Evolutionary conservation across 2,329 filamentous ascomycete genomes (phyloP).

Genomic region (Aureobasidium leucospermi): DNA sequence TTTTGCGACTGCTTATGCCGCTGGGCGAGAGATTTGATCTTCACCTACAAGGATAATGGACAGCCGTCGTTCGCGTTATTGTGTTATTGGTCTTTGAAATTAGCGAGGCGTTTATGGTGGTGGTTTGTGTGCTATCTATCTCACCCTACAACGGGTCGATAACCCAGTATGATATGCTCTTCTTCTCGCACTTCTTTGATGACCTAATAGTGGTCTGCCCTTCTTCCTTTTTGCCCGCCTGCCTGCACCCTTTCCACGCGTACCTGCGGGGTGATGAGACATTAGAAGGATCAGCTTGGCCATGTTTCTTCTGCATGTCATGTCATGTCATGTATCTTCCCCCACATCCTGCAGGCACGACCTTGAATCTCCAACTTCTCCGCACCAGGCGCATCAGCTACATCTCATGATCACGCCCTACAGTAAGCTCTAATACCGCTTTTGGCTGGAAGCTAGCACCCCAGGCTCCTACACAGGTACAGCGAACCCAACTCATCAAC

Average conservation of each 20-base stretch:
- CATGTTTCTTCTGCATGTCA: background rate
- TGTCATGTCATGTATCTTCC: background rate
- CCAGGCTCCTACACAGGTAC: too few species aligned
- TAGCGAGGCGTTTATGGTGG: conserved; percentile 11
- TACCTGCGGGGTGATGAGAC: background rate
- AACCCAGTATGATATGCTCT: background rate
- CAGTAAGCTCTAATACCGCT: too few species aligned
- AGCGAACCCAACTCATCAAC: too few species aligned
- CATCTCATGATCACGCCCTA: too few species aligned
- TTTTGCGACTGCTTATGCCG: conserved; percentile 27
- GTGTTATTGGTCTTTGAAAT: background rate
- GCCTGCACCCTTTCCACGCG: background rate
- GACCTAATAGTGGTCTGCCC: too few species aligned
- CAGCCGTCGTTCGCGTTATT: background rate
- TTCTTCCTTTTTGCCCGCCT: too few species aligned
- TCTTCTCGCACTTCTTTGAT: background rate
- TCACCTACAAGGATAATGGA: too few species aligned
- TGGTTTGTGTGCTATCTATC: background rate
- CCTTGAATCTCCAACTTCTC: too few species aligned
- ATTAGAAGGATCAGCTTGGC: background rate
- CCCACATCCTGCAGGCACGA: background rate
- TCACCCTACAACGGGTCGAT: background rate
- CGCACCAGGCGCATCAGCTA: too few species aligned
- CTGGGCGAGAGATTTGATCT: conserved; percentile 1
- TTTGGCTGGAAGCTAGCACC: too few species aligned